A percentile compares a stretch with the other conserved stretches of the same genome.
Conservation (phyloP, 2,329 filamentous ascomycete species). For the Sphaceloma murrayae region DNA sequence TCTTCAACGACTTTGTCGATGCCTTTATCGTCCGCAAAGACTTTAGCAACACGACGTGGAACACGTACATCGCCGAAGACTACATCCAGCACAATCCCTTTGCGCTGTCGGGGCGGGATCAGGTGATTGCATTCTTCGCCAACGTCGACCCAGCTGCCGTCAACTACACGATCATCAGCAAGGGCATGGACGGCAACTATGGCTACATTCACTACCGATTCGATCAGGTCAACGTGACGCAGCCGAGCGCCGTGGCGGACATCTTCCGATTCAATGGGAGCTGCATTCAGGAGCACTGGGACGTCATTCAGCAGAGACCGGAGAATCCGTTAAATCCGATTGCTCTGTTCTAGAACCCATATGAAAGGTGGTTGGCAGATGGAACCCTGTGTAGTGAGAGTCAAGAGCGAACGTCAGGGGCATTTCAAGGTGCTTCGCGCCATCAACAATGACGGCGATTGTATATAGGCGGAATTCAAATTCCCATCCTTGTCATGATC, state of each 20-base stretch:
- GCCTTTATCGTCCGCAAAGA: conserved; percentile 4
- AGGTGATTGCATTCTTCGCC: conserved; percentile 7
- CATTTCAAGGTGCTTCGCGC: too few relatives aligned
- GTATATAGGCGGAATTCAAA: too few relatives aligned
- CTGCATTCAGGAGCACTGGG: conserved; percentile 11
- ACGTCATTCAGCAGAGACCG: conserved; percentile 9
- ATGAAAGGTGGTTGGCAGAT: background rate
- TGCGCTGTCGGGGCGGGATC: conserved; percentile 5
- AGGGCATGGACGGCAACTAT: background rate
- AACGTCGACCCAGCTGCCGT: background rate
- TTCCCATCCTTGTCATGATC: too few relatives aligned
- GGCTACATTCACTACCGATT: conserved; percentile 7
- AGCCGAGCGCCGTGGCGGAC: conserved; percentile 1
- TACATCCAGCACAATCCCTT: conserved; percentile 14
- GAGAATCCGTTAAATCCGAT: conserved; percentile 6
- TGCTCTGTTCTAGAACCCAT: background rate
- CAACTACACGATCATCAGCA: conserved; percentile 11
- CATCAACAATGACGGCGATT: too few relatives aligned
- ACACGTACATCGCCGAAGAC: conserved; percentile 11
- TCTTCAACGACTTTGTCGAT: conserved; percentile 9
- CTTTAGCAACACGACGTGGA: background rate
- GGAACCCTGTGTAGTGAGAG: background rate
- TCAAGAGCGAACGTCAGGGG: too few relatives aligned
- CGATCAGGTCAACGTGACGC: conserved; percentile 8
- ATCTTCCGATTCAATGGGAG: conserved; percentile 9